phyloP scores from a whole-genome alignment of 129 eudicot genomes.

The Rutidosis leptorrhynchoides region DNA sequence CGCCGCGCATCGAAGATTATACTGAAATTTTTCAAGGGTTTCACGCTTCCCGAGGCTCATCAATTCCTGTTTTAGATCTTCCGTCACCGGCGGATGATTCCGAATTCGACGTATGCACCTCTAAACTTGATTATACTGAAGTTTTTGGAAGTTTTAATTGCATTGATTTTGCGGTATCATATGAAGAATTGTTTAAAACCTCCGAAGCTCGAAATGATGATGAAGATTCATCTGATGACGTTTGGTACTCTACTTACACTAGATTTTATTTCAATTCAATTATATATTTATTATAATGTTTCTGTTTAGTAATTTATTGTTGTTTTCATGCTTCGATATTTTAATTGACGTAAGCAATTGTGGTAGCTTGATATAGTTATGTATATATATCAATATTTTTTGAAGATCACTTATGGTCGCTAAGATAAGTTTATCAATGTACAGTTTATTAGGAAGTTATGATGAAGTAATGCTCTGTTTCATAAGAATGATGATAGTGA shows the following conservation, averaged over 20 bases:
- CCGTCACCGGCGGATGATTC: slow-evolving; percentile 41
- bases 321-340: background rate
- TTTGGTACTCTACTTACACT: slow-evolving; percentile 48
- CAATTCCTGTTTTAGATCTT: slow-evolving; percentile 84
- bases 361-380: background rate
- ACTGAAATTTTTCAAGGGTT: slow-evolving; percentile 81
- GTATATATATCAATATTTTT: background rate
- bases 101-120: slow-evolving; percentile 46
- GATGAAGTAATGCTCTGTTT: background rate
- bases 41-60: slow-evolving; percentile 70
- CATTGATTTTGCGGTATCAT: slow-evolving; percentile 52
- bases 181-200: slow-evolving; percentile 48
- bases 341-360: slow-evolving; percentile 8
- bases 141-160: slow-evolving; percentile 60
- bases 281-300: background rate
- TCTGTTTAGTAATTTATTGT: background rate
- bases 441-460: slow-evolving; percentile 19
- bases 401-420: slow-evolving; percentile 17
- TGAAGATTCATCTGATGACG: slow-evolving; percentile 63
- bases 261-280: background rate
- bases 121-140: slow-evolving; percentile 58
- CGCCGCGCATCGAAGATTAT: slow-evolving; percentile 87
- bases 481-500: background rate
- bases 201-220: slow-evolving; percentile 35
- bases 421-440: slow-evolving; percentile 5